Evolutionary conservation across 148 eudicot genomes (phyloP), one percentile per base, ranked within the genome.

Genomic region (Camellia japonica): DNA sequence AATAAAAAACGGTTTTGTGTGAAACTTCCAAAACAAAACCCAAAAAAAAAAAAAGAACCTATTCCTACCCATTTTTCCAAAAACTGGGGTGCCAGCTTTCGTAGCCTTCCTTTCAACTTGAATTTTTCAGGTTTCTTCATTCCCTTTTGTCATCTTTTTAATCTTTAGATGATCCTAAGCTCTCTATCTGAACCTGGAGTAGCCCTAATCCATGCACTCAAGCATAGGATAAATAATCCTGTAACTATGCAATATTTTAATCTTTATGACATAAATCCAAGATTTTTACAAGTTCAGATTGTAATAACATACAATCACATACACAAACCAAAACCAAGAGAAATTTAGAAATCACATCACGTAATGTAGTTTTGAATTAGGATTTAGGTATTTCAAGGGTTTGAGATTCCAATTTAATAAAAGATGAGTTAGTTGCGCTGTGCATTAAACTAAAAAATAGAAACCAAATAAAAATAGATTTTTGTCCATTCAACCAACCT

Each of bases 401-500:
- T 73, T 38, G 63, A 72, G 4, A 73, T 13, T 46, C 46, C 62
- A 56, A 73, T 23, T 55, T 18, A 11, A 43, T 18, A 67, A 38
- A 74, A 41, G 65, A 58, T 41, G 49, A 74, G 64, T 59, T 0
- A 55, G 62, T 56, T 38, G 19, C 15, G 20, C 20, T 5, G 10
- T 73, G 62, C 43, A 73, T 73, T 20, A 14, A 12, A 77, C 19
- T 38, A 42, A 52, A 55, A 68, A 68, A 66, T 6, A 42, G 55
- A 78, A 30, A 42, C 42, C 56, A 71, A 56, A 59, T 69, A 20
- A 79, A 14, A 23, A 60, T 55, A 79, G 43, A 70, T 7, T 9
- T 54, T 7, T 41, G 3, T 10, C 14, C 64, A 67, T 64, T 23
- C 60, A 56, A 87, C 91, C 54, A 73, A 93, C 99, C 98, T 90